A percentile compares a stretch with the other conserved stretches of the same genome.
phyloP scores from a whole-genome alignment of 306 rosid genomes.

The Cucurbita argyrosperma region DNA sequence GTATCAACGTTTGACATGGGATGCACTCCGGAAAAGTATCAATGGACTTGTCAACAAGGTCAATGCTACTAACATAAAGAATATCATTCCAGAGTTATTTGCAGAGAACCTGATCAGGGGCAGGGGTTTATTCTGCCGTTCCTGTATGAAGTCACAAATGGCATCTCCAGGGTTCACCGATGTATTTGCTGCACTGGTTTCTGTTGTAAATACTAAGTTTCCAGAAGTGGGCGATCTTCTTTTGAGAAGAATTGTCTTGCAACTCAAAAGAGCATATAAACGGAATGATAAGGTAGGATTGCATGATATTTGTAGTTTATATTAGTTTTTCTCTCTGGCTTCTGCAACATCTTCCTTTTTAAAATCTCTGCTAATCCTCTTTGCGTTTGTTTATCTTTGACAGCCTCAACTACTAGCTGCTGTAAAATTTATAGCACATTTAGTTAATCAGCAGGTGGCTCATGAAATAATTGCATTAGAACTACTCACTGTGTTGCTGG shows the following conservation, averaged over 20 bases:
- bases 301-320: not conserved
- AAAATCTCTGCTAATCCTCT: not conserved
- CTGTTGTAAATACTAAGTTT: constrained; percentile 87
- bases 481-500: constrained; percentile 74
- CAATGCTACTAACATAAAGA: constrained; percentile 72
- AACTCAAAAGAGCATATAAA: constrained; percentile 83
- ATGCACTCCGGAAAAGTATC: constrained; percentile 85
- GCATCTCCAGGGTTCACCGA: constrained; percentile 88
- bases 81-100: constrained; percentile 71
- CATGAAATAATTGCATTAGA: constrained; percentile 84
- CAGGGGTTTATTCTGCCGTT: constrained; percentile 84
- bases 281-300: constrained; percentile 76
- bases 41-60: constrained; percentile 94
- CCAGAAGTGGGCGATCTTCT: constrained; percentile 85
- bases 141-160: constrained; percentile 96
- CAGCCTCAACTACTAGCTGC: constrained; percentile 94
- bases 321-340: not conserved
- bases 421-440: constrained; percentile 84
- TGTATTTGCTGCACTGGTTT: constrained; percentile 81
- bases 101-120: constrained; percentile 77
- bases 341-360: not conserved
- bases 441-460: constrained; percentile 89
- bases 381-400: constrained; percentile 5
- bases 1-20: constrained; percentile 92
- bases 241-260: constrained; percentile 76